A percentile compares a stretch with the other conserved stretches of the same genome.
Evolutionary conservation across 2,329 filamentous ascomycete genomes (phyloP).

Genomic region (Byssoonygena ceratinophila): DNA sequence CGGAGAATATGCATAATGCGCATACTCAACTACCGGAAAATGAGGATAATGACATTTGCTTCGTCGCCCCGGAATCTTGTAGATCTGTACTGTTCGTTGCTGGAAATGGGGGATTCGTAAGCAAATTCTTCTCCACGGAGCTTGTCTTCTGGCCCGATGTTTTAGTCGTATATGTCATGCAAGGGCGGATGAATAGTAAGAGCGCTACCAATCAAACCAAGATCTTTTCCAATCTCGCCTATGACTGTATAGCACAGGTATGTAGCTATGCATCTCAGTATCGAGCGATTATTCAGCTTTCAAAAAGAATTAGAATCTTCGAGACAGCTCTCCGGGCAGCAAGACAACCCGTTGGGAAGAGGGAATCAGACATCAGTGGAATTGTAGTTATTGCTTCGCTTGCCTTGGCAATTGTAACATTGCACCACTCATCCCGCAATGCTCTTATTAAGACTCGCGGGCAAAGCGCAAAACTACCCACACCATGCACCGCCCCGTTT

Average conservation of each 20-base stretch:
- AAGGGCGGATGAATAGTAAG: not conserved
- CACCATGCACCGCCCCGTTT: not conserved
- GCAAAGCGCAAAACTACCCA: not conserved
- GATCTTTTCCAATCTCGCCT: not conserved
- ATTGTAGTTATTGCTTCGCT: not conserved
- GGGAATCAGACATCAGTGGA: not conserved
- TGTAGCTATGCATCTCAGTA: not conserved
- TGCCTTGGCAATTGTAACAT: not conserved
- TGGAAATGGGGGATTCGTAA: too few relatives aligned
- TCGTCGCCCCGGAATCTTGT: too few relatives aligned
- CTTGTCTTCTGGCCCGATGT: not conserved
- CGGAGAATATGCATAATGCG: too few relatives aligned
- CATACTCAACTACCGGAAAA: too few relatives aligned
- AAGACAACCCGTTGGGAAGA: too few relatives aligned
- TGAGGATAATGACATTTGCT: too few relatives aligned
- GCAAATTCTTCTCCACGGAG: too few relatives aligned
- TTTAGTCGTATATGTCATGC: not conserved
- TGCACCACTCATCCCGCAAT: not conserved
- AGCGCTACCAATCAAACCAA: not conserved
- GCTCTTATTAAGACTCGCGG: not conserved
- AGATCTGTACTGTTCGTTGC: too few relatives aligned
- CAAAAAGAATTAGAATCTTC: not conserved
- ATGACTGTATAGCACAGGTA: not conserved
- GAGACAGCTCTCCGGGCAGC: not conserved
- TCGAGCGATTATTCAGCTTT: not conserved